Evolutionary conservation across 108 stramenopile species (phyloP), one percentile per base, ranked within the genome.

Genomic region (Conticribra weissflogii): DNA sequence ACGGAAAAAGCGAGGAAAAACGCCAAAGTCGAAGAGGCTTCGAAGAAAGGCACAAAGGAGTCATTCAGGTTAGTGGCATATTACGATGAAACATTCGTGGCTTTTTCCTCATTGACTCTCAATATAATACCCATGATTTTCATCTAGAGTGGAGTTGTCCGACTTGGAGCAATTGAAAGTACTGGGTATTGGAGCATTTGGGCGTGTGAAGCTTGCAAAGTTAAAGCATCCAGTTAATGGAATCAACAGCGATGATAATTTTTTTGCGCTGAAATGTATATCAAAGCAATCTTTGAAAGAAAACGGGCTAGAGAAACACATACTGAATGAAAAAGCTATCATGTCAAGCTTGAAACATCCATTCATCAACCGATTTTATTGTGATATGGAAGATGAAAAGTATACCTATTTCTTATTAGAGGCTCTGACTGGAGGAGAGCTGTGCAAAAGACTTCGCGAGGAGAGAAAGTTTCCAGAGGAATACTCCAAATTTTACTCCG

Each of bases 361-460:
- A 15, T 84, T 75, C 59, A 83, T 88, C 47, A 63, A 72, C 59
- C 63, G 68, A 18, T 65, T 80, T 31, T 70, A 81, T 68, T 74
- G 68, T 45, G 80, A 74, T 55, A 68, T 86, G 51, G 79, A 87
- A 48, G 86, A 87, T 55, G 59, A 72, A 1, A 65, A 83, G 36
- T 56, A 78, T 44, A 24, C 83, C 2, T 87, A 87, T 52, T 87
- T 87, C 61, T 60, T 87, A 16, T 55, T 87, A 9, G 88, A 89
- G 83, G 73, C 83, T 12, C 59, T 86, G 34, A 64, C 79, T 32
- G 88, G 88, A 28, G 88, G 88, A 25, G 86, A 87, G 68, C 79
- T 89, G 28, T 89, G 83, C 62, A 83, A 84, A 34, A 34, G 72
- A 23, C 59, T 86, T 28, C 44, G 70, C 14, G 70, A 60, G 36